Evolutionary conservation across 1,139 yeast species (phyloP).

Genomic region (Candida sojae): DNA sequence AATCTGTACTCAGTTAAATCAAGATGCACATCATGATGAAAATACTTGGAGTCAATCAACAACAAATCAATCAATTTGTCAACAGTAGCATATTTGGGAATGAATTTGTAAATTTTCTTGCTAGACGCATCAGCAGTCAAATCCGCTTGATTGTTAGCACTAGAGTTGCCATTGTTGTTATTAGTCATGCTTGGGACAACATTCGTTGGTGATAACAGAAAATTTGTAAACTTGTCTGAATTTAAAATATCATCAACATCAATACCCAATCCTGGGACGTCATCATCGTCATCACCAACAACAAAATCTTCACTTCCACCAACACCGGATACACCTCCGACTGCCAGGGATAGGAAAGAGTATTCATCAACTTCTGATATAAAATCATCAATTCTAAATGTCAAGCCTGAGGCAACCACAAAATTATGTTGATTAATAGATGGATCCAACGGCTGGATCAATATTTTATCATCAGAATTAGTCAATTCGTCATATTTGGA

Average conservation of each 20-base stretch:
- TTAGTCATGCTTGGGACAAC: not conserved
- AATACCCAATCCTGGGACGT: conserved; percentile 45
- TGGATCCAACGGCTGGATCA: conserved; percentile 20
- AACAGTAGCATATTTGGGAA: conserved; percentile 44
- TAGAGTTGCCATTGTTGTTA: not conserved
- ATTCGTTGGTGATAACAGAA: conserved; percentile 22
- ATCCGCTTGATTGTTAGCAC: not conserved
- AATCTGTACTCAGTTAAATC: conserved; percentile 47
- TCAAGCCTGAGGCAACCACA: conserved; percentile 34
- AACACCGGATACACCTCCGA: not conserved
- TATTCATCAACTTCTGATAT: conserved; percentile 24
- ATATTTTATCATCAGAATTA: conserved; percentile 14
- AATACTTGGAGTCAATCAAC: conserved; percentile 40
- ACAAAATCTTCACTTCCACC: conserved; percentile 20
- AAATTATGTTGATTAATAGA: conserved; percentile 26
- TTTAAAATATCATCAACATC: conserved; percentile 49
- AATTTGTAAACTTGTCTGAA: conserved; percentile 42
- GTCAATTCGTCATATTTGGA: conserved; percentile 39
- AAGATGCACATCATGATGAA: conserved; percentile 38
- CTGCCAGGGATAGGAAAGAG: conserved; percentile 10
- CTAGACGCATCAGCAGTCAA: conserved; percentile 5
- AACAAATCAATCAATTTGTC: conserved; percentile 46
- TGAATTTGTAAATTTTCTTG: conserved; percentile 18
- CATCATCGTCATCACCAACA: conserved; percentile 35
- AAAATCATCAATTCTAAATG: conserved; percentile 44